Conservation (phyloP, 2,329 filamentous ascomycete species). For the Chalaropsis ovoidea region DNA sequence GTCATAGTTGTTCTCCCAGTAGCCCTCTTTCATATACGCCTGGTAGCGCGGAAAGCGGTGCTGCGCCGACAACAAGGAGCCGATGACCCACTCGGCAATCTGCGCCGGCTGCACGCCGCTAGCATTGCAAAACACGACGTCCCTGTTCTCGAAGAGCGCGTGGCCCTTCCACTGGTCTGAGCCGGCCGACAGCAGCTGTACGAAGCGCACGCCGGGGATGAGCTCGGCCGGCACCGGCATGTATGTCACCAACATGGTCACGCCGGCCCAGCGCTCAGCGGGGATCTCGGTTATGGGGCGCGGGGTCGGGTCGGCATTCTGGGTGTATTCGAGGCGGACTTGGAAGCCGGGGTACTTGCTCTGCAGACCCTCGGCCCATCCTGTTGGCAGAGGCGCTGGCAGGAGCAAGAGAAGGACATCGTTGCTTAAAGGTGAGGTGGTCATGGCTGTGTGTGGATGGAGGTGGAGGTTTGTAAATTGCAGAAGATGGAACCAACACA, state of each 20-base stretch:
- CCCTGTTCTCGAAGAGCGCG: conserved; percentile 42
- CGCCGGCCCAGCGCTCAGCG: conserved; percentile 38
- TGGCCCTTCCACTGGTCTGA: conserved; percentile 41
- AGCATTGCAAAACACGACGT: conserved; percentile 44
- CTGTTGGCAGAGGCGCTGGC: conserved; percentile 31
- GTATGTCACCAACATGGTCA: conserved; percentile 42
- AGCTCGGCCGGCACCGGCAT: conserved; percentile 37
- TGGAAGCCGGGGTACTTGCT: conserved; percentile 38
- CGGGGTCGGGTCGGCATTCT: conserved; percentile 30
- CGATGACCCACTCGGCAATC: conserved; percentile 48
- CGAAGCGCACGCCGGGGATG: conserved; percentile 41
- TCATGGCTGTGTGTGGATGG: neutral
- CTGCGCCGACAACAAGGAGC: conserved; percentile 42
- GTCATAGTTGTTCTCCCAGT: conserved; percentile 35
- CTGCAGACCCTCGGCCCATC: conserved; percentile 34
- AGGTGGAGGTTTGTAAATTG: neutral
- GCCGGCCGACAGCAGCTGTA: conserved; percentile 47
- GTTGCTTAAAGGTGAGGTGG: conserved; percentile 19
- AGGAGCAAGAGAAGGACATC: conserved; percentile 41
- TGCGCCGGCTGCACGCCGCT: conserved; percentile 51
- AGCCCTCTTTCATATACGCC: conserved; percentile 36
- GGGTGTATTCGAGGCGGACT: conserved; percentile 30
- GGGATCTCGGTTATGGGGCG: conserved; percentile 29
- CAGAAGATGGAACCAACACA: neutral
- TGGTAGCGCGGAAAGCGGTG: conserved; percentile 41